A percentile compares a stretch with the other conserved stretches of the same genome.
Evolutionary conservation across 2,329 filamentous ascomycete genomes (phyloP).

Genomic region (Hortaea sp.): DNA sequence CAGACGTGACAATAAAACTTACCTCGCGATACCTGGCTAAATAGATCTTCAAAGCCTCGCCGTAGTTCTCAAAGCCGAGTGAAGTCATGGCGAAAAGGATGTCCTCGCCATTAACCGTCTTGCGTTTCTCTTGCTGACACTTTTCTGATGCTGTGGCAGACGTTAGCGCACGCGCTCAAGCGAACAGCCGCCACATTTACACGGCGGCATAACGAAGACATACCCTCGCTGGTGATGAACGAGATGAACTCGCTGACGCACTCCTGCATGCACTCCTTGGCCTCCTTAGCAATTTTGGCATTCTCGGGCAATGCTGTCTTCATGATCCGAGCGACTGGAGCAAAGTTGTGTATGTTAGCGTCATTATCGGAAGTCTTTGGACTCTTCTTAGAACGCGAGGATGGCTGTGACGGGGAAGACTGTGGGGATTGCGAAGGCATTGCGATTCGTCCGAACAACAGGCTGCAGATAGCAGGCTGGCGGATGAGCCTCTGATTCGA

Average conservation of each 20-base stretch:
- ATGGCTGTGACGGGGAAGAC: slow-evolving; percentile 18
- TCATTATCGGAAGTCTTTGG: slow-evolving; percentile 45
- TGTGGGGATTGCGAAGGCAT: slow-evolving; percentile 35
- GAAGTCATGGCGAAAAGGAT: slow-evolving; percentile 99
- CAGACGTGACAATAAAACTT: slow-evolving; percentile 37
- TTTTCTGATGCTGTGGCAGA: slow-evolving; percentile 75
- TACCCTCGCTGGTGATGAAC: slow-evolving; percentile 98
- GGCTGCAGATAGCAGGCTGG: slow-evolving; percentile 25
- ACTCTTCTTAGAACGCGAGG: slow-evolving; percentile 17
- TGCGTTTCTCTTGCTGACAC: slow-evolving; percentile 97
- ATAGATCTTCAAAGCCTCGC: slow-evolving; percentile 96
- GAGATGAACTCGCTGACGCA: slow-evolving; percentile 99
- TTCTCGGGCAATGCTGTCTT: slow-evolving; percentile 96
- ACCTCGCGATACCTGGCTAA: slow-evolving; percentile 96
- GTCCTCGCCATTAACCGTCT: slow-evolving; percentile 97
- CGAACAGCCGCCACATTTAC: slow-evolving; percentile 8
- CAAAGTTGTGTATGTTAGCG: slow-evolving; percentile 92
- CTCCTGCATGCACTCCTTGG: slow-evolving; percentile 99
- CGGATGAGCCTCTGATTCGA: slow-evolving; percentile 35
- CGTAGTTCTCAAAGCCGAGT: slow-evolving; percentile 96
- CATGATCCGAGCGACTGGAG: slow-evolving; percentile 97
- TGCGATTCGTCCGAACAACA: slow-evolving; percentile 25
- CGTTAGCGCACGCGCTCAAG: slow-evolving; percentile 3
- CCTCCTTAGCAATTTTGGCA: slow-evolving; percentile 91
- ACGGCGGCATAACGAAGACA: slow-evolving; percentile 27